Evolutionary conservation across 805 yeast genomes (phyloP).

Genomic region (Jamesozyma jinghongensis): DNA sequence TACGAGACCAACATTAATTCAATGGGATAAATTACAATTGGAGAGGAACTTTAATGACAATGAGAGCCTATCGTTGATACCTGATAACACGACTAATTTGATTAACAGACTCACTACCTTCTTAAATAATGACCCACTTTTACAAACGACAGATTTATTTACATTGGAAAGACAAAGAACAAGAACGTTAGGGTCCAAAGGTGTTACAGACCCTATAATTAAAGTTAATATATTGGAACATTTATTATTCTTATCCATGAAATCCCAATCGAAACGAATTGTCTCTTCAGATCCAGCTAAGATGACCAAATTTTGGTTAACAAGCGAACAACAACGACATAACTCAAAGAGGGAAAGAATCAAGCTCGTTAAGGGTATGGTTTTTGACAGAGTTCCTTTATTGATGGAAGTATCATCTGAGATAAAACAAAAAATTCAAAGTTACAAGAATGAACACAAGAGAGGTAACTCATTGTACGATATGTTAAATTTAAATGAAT

Average conservation of each 20-base stretch:
- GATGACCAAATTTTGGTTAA: constrained; percentile 23
- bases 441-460: not conserved
- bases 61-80: constrained; percentile 14
- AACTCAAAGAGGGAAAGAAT: constrained; percentile 1
- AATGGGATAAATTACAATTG: constrained; percentile 32
- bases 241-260: constrained; percentile 9
- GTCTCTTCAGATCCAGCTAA: constrained; percentile 25
- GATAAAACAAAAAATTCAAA: not conserved
- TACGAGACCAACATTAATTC: constrained; percentile 12
- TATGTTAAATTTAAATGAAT: constrained; percentile 67
- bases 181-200: constrained; percentile 39
- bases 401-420: not conserved
- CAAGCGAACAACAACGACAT: not conserved
- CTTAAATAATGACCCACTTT: not conserved
- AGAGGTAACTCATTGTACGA: constrained; percentile 40
- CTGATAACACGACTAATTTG: constrained; percentile 19
- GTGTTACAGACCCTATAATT: constrained; percentile 42
- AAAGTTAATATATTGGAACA: constrained; percentile 46
- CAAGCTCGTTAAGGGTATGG: constrained; percentile 1
- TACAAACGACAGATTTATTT: constrained; percentile 32
- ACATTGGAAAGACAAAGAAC: constrained; percentile 50
- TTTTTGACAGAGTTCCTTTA: not conserved
- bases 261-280: constrained; percentile 2
- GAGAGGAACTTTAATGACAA: constrained; percentile 8
- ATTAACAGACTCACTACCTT: not conserved